Base-by-base conservation (phyloP, 768 basidiomycete species). In the Panellus pusillus region DNA sequence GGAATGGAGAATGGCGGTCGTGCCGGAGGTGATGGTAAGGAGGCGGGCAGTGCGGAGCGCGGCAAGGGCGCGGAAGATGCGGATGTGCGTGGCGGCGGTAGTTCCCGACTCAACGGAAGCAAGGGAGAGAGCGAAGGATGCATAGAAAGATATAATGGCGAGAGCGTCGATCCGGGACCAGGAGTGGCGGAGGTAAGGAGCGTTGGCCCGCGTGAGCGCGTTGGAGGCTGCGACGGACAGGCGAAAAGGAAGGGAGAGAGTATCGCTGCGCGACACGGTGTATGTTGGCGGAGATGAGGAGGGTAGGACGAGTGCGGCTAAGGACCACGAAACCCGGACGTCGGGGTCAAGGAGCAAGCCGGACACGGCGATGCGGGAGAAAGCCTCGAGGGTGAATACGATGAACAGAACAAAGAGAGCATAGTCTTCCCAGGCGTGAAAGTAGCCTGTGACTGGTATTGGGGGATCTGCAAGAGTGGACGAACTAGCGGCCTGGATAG, bases 81-180 rank as follows among this genome's bases (percentile, higher is more conserved):
- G 95, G 53, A 97, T 79, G 68, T 96, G 94, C 68, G 17, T 89
- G 94, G 54, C 97, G 79, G 68, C 96, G 93, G 47, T 82, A 68
- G 66, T 58, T 2, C 84, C 83, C 9, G 78, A 74, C 70, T 98
- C 96, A 20, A 79, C 61, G 0, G 90, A 89, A 0, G 74, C 60
- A n/a, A 79, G 70, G 0, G 92, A 84, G 50, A 98, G 75, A 0
- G 66, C 69, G 65, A 98, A 95, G 9, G 80, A 76, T 47, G 91
- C 79, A 95, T 95, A 98, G 68, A 94, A 98, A 58, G 83, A 79
- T 12, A 88, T 60, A 41, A 98, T 83, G 1, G 96, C 92, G 40
- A 98, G 70, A 58, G 89, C 83, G 67, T 98, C 96, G 50, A 97
- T 88, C 46, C 93, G 75, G 63, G 82, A 89, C 94, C 94, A 98